Base-by-base conservation (phyloP, 2,329 filamentous ascomycete genomes). In the Aspergillus pseudoterreus region DNA sequence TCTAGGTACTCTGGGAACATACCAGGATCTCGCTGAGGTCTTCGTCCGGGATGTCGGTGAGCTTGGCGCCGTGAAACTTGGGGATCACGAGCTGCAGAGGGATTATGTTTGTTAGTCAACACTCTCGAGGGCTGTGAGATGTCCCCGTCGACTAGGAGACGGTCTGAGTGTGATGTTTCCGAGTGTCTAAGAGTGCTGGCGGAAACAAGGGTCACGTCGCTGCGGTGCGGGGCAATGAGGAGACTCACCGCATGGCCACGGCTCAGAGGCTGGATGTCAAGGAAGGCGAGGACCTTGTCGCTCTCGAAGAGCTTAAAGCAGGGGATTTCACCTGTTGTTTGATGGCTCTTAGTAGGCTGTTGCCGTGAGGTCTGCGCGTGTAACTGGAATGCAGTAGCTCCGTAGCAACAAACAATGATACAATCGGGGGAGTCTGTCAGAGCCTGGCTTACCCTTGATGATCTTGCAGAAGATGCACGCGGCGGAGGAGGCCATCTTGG, bases 401-500 rank as follows among this genome's bases (percentile, higher is more conserved):
- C 15, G 32, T 32, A 45, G 42, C 14, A 45, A 10, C 41, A 27
- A 17, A 36, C 17, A 39, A 45, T 35, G 32, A 36, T 14, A 43
- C 6, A 21, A 8, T 12, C n/a, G 17, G 38, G 27, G 42, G 41
- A n/a, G 19, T 15, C 14, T 8, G 41, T n/a, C 19, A 11, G 36
- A 15, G 19, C 14, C 14, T 8, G 41, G 12, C 19, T 10, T 72
- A 83, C 92, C 92, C 82, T 95, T 95, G 78, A 99, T 87, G 70
- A 99, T 97, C 74, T 90, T 95, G 82, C 94, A 99, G 78, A 99
- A 99, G 68, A 97, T 90, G 71, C 94, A 99, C 57, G 86, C 79
- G 49, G 86, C 80, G 36, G 70, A 63, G 19, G 66, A 60, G 15
- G 35, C 11, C 64, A 68, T 71, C 43, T 39, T 62, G 48, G 19